Evolutionary conservation across 2,329 filamentous ascomycete species (phyloP).

Genomic region (Fusarium solani-melongenae): DNA sequence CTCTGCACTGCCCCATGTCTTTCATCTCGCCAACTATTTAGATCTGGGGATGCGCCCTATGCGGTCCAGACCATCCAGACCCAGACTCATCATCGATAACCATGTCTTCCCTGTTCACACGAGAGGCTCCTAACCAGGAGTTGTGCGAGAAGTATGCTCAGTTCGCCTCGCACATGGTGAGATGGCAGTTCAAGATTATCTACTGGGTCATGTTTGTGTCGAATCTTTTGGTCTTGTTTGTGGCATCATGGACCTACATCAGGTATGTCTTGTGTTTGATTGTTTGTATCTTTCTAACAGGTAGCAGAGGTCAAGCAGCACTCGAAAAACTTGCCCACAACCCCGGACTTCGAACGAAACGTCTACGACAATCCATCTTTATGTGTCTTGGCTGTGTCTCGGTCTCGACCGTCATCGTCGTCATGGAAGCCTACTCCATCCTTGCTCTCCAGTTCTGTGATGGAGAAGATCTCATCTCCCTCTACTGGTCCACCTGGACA

Average conservation of each 20-base stretch:
- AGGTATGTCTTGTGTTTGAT: slow-evolving; percentile 45
- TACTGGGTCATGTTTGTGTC: slow-evolving; percentile 60
- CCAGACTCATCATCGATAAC: neutral
- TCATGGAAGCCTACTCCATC: slow-evolving; percentile 66
- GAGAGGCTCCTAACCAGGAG: slow-evolving; percentile 32
- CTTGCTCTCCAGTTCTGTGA: slow-evolving; percentile 69
- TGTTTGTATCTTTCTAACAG: neutral
- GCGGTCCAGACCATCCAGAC: neutral
- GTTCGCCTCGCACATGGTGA: slow-evolving; percentile 56
- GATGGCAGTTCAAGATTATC: slow-evolving; percentile 57
- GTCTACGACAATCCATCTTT: slow-evolving; percentile 55
- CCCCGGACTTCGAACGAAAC: slow-evolving; percentile 46
- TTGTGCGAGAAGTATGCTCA: slow-evolving; percentile 55
- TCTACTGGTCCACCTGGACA: slow-evolving; percentile 72
- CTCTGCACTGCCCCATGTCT: slow-evolving; percentile 6
- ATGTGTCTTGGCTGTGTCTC: slow-evolving; percentile 58
- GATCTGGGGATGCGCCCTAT: slow-evolving; percentile 2
- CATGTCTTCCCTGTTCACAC: slow-evolving; percentile 37
- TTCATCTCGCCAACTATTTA: slow-evolving; percentile 26
- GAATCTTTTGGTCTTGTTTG: slow-evolving; percentile 57
- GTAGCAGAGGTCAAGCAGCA: slow-evolving; percentile 47
- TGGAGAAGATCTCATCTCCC: slow-evolving; percentile 67
- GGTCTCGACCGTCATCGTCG: slow-evolving; percentile 56
- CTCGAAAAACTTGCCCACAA: slow-evolving; percentile 52
- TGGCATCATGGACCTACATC: slow-evolving; percentile 55